Percentiles rank a stretch among this genome's conserved stretches.
phyloP scores from a whole-genome alignment of 495 filamentous ascomycete species.

The Hypoxylon intermedium region DNA sequence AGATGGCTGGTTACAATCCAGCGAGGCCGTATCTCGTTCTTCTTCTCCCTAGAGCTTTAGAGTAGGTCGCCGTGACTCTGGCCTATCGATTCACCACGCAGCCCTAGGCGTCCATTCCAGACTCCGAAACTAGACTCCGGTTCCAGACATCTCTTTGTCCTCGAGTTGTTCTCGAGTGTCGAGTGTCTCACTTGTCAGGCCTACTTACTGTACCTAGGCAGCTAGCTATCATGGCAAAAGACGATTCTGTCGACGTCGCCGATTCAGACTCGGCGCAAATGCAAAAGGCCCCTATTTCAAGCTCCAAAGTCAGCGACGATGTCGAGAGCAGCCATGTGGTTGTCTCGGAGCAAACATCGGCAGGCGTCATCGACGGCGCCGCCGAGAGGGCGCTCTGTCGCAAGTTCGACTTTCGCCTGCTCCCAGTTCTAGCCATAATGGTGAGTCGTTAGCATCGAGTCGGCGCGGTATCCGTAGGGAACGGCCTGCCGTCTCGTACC shows the following conservation, averaged over 20 bases:
- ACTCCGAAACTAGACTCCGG: too few relatives aligned
- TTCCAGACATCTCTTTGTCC: too few relatives aligned
- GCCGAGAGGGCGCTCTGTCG: constrained; percentile 69
- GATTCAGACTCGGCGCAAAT: constrained; percentile 17
- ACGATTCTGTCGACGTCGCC: constrained; percentile 1
- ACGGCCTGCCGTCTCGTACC: not conserved
- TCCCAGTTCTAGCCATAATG: constrained; percentile 71
- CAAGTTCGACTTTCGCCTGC: constrained; percentile 67
- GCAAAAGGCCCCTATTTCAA: constrained; percentile 9
- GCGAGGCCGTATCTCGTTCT: not conserved
- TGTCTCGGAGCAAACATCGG: constrained; percentile 17
- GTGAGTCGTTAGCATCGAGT: constrained; percentile 45
- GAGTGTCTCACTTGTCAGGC: too few relatives aligned
- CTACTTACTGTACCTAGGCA: too few relatives aligned
- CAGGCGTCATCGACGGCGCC: constrained; percentile 41
- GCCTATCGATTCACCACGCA: too few relatives aligned
- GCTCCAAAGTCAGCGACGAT: constrained; percentile 26
- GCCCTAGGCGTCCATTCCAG: too few relatives aligned
- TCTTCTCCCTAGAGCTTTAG: too few relatives aligned
- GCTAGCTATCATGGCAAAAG: constrained; percentile 7
- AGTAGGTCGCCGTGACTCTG: too few relatives aligned
- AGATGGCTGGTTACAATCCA: constrained; percentile 12
- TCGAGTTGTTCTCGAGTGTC: too few relatives aligned
- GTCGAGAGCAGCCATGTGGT: constrained; percentile 28
- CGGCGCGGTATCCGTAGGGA: too few relatives aligned